Evolutionary conservation across 768 basidiomycete species (phyloP).

Genomic region (Stropharia rugosoannulata): DNA sequence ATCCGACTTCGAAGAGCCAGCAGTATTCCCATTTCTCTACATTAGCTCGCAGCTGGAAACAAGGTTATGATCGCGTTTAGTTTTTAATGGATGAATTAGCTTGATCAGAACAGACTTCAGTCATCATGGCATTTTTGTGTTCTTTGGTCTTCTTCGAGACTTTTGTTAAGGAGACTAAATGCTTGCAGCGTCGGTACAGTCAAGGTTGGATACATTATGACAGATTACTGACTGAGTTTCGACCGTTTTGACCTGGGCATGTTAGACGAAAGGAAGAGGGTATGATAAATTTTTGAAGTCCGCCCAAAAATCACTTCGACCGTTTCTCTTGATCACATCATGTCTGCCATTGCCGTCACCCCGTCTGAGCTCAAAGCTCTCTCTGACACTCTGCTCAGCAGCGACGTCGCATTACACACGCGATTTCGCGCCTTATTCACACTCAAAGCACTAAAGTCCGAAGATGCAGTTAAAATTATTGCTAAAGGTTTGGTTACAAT

Average conservation of each 20-base stretch:
- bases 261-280: constrained; percentile 23
- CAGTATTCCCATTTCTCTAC: constrained; percentile 92
- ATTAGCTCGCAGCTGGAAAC: constrained; percentile 70
- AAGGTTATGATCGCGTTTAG: background rate
- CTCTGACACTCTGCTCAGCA: constrained; percentile 78
- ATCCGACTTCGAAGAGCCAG: constrained; percentile 93
- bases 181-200: constrained; percentile 10
- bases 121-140: constrained; percentile 82
- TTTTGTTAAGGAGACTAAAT: constrained; percentile 87
- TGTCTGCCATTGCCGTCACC: constrained; percentile 36
- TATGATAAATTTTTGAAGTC: constrained; percentile 42
- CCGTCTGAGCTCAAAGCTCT: constrained; percentile 63
- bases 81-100: background rate
- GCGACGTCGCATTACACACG: constrained; percentile 76
- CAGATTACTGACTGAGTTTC: constrained; percentile 69
- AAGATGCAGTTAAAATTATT: constrained; percentile 83
- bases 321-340: constrained; percentile 21
- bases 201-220: background rate
- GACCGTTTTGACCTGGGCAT: constrained; percentile 92
- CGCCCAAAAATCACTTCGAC: constrained; percentile 38
- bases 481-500: constrained; percentile 59
- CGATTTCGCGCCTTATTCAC: constrained; percentile 92
- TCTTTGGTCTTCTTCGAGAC: constrained; percentile 92
- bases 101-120: constrained; percentile 52
- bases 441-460: constrained; percentile 77